phyloP scores from a whole-genome alignment of 139 green algal genomes.

The Zygnema cylindricum region DNA sequence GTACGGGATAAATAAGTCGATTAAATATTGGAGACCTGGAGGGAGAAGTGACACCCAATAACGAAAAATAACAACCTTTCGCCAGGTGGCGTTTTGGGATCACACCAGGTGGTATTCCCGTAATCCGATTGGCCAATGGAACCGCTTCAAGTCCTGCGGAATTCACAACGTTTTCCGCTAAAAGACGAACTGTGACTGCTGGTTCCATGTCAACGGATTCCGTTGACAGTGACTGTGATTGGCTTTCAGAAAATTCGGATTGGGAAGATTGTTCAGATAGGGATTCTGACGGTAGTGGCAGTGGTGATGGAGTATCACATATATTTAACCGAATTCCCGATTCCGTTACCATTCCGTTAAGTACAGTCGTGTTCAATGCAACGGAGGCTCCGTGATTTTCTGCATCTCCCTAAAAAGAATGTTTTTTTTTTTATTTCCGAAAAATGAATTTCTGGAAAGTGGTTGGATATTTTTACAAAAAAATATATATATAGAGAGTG shows the following conservation, averaged over 20 bases:
- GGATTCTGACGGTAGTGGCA: neutral
- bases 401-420: constrained; percentile 49
- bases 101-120: neutral
- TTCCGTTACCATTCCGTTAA: constrained; percentile 9
- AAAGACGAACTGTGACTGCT: neutral
- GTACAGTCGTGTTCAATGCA: constrained; percentile 41
- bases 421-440: no score
- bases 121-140: neutral
- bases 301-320: constrained; percentile 14
- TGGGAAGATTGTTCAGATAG: neutral
- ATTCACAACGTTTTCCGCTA: constrained; percentile 7
- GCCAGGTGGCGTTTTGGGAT: constrained; percentile 41
- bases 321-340: constrained; percentile 23
- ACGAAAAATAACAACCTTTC: constrained; percentile 62
- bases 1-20: constrained; percentile 85
- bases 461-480: no score
- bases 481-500: neutral
- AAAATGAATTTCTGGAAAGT: no score
- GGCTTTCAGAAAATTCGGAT: neutral
- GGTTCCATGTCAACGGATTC: neutral
- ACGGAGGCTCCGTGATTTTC: constrained; percentile 32
- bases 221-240: neutral
- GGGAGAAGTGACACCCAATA: constrained; percentile 43
- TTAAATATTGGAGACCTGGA: no score
- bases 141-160: constrained; percentile 34